phyloP scores from a whole-genome alignment of 306 rosid species.

The Oxytropis ochrocephala region DNA sequence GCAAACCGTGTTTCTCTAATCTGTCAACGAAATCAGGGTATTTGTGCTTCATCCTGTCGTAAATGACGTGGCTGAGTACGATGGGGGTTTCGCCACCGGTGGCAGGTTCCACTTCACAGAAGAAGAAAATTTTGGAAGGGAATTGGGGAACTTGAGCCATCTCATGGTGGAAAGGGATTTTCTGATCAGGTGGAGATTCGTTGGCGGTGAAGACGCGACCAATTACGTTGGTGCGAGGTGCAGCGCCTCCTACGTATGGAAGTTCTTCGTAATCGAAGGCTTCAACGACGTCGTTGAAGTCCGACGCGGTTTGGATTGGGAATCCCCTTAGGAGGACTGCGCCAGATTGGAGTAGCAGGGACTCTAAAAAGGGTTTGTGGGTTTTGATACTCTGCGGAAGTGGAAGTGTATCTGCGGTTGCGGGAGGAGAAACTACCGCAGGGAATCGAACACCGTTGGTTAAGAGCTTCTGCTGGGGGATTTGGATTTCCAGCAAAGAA shows the following conservation, averaged over 20 bases:
- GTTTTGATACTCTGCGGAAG: conserved; percentile 34
- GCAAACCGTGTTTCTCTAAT: conserved; percentile 62
- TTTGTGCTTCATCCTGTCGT: conserved; percentile 59
- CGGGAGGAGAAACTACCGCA: conserved; percentile 34
- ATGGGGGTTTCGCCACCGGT: conserved; percentile 89
- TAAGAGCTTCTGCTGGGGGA: conserved; percentile 51
- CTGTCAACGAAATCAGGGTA: conserved; percentile 65
- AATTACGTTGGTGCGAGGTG: conserved; percentile 63
- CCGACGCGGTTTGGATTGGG: conserved; percentile 49
- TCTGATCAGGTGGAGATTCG: conserved; percentile 86
- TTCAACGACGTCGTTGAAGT: conserved; percentile 74
- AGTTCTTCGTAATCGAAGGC: conserved; percentile 75
- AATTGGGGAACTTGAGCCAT: conserved; percentile 90
- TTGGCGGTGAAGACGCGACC: conserved; percentile 91
- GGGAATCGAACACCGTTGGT: conserved; percentile 48
- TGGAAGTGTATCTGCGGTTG: neutral
- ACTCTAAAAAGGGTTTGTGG: conserved; percentile 39
- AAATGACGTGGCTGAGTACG: conserved; percentile 74
- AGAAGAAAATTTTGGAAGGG: conserved; percentile 76
- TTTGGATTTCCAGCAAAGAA: conserved; percentile 36
- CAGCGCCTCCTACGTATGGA: conserved; percentile 87
- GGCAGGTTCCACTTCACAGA: conserved; percentile 73
- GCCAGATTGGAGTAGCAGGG: conserved; percentile 52
- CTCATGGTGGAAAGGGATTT: conserved; percentile 85
- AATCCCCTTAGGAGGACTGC: conserved; percentile 63